Conservation (phyloP, 331 rosid genomes). For the Acacia concinna region DNA sequence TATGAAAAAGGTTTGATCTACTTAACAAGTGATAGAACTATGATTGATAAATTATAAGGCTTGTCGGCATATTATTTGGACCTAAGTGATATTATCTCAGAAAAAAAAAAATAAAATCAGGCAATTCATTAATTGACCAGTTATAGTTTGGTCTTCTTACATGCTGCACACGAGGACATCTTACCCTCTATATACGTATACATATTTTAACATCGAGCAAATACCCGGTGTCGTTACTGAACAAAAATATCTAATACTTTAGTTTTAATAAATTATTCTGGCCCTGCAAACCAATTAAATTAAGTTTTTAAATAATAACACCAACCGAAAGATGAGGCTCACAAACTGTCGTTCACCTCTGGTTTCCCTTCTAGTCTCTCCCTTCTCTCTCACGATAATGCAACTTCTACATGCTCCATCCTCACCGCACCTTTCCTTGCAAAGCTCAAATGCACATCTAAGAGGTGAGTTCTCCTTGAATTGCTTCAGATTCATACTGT, state of each 20-base stretch:
- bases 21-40: no score
- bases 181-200: no score
- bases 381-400: slow-evolving; percentile 48
- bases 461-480: slow-evolving; percentile 43
- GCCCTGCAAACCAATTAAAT: slow-evolving; percentile 37
- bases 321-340: slow-evolving; percentile 54
- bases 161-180: not conserved
- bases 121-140: not conserved
- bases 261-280: slow-evolving; percentile 9
- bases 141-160: not conserved
- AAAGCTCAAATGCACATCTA: slow-evolving; percentile 43
- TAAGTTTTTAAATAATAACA: slow-evolving; percentile 23
- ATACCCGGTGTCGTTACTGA: not conserved
- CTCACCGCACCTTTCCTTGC: slow-evolving; percentile 54
- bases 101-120: not conserved
- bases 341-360: slow-evolving; percentile 36
- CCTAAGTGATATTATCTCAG: no score
- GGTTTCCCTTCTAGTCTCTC: slow-evolving; percentile 4
- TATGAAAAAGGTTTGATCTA: no score
- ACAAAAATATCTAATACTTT: not conserved
- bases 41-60: no score
- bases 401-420: slow-evolving; percentile 70
- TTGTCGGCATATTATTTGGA: no score
- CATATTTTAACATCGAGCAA: not conserved
- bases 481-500: not conserved